Evolutionary conservation across 140 eudicot genomes (phyloP).

Genomic region (Cichorium intybus): DNA sequence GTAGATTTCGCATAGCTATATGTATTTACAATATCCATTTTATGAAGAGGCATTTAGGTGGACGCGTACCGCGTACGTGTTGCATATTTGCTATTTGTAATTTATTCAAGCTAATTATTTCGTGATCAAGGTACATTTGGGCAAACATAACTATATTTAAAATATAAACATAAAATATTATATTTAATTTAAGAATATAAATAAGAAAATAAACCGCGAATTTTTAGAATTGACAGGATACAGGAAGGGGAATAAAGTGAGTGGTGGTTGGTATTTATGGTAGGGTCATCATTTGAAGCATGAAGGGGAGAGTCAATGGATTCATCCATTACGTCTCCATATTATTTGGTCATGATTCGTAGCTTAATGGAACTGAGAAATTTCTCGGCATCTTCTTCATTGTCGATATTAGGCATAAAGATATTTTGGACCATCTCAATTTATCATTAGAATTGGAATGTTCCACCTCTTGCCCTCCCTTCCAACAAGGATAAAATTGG

Average conservation of each 20-base stretch:
- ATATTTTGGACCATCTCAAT: constrained; percentile 5
- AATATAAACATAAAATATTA: background rate
- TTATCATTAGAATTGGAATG: constrained; percentile 1
- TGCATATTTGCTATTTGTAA: too few relatives aligned
- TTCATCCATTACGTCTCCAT: constrained; percentile 33
- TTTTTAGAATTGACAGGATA: background rate
- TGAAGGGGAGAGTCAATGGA: constrained; percentile 9
- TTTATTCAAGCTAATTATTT: too few relatives aligned
- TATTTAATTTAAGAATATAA: background rate
- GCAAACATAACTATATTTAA: too few relatives aligned
- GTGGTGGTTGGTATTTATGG: constrained; percentile 27
- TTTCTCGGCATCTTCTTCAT: constrained; percentile 22
- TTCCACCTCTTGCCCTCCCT: background rate
- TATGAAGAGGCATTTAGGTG: too few relatives aligned
- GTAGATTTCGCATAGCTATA: too few relatives aligned
- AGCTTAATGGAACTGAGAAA: constrained; percentile 15
- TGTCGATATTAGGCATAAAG: constrained; percentile 14
- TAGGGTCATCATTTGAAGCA: constrained; percentile 1
- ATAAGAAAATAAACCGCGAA: background rate
- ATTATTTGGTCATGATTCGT: constrained; percentile 31
- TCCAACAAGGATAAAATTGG: background rate
- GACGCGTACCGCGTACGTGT: too few relatives aligned
- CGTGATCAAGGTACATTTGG: background rate
- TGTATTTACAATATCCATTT: too few relatives aligned
- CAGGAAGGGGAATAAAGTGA: constrained; percentile 12